Base-by-base conservation (phyloP, 169 alveolate genomes). In the Miamiensis avidus region DNA sequence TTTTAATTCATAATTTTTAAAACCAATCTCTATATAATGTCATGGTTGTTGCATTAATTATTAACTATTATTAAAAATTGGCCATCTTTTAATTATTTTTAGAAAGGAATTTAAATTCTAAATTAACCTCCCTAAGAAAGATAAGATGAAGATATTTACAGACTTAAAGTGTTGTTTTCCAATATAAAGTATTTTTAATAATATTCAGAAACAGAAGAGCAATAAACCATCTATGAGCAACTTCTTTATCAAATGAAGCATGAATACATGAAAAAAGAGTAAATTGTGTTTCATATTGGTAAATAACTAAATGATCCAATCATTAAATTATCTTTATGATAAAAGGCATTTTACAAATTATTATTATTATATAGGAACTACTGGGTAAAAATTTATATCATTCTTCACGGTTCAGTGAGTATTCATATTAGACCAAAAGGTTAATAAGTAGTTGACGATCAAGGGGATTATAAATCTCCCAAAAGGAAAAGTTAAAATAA, bases 321-420 rank as follows among this genome's bases (percentile, higher is more conserved):
- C 0, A 1, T 34, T 30, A 1, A 20, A 34, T n/a, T 25, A 27
- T 1, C 0, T 26, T 77, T 77, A 25, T 25, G 0, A 77, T 32
- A 20, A 0, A 34, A 0, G 26, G 29, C 34, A 32, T 31, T 25
- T 26, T 28, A 29, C 0, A 77, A 0, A 79, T 4, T 34, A 74
- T 29, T 29, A 49, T 74, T 34, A 79, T 72, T 25, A 74, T 34
- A 79, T 31, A 81, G 82, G 87, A n/a, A 83, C 65, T 0, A 81
- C 74, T 20, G 81, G 73, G 1, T 30, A 85, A 20, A 73, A 33
- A 33, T 76, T 84, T 78, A 32, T 72, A 34, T 85, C 29, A 81
- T 78, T 25, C 75, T 81, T 26, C 34, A 33, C 30, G 86, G 84
- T 0, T 69, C 65, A 30, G 87, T 82, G 25, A 30, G 81, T 0